Percentiles rank a stretch among this genome's conserved stretches.
These are phyloP conservation scores for Poa annua DNA, from an alignment of 176 grass and related monocot species.

Conservation along the genomic window DNA sequence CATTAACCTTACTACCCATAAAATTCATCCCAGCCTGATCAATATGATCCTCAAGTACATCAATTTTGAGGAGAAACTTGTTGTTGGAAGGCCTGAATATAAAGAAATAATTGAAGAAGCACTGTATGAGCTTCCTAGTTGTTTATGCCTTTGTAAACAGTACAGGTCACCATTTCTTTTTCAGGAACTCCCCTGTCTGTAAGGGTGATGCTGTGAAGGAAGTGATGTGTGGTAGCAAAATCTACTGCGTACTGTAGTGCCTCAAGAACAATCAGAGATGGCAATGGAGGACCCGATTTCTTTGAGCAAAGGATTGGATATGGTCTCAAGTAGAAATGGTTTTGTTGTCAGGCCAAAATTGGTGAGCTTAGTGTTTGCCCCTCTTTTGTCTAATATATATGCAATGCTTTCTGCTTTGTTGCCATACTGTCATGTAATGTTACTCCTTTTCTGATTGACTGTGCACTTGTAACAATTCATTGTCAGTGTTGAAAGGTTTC, in stretches of 20 bases:
- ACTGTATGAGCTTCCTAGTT: neutral
- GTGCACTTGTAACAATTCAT: neutral
- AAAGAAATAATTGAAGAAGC: neutral
- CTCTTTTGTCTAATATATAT: neutral
- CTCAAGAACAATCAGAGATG: neutral
- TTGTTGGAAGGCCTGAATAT: conserved; percentile 3
- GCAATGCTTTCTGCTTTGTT: neutral
- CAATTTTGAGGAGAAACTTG: neutral
- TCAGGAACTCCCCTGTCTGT: neutral
- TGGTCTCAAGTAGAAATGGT: neutral
- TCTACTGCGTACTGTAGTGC: neutral
- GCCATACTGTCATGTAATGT: too few relatives aligned
- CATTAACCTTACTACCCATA: neutral
- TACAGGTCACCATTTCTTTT: neutral
- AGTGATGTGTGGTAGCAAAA: neutral
- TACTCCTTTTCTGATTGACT: too few relatives aligned
- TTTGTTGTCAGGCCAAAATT: neutral
- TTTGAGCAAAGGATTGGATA: conserved; percentile 6
- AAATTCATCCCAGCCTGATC: neutral
- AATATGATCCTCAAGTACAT: neutral
- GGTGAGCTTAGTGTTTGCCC: neutral
- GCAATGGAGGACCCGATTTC: neutral
- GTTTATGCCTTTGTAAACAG: neutral
- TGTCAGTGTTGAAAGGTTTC: neutral
- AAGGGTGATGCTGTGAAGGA: neutral